Evolutionary conservation across 2,329 filamentous ascomycete genomes (phyloP), one percentile per base, ranked within the genome.

Genomic region (Trichoderma asperellum): DNA sequence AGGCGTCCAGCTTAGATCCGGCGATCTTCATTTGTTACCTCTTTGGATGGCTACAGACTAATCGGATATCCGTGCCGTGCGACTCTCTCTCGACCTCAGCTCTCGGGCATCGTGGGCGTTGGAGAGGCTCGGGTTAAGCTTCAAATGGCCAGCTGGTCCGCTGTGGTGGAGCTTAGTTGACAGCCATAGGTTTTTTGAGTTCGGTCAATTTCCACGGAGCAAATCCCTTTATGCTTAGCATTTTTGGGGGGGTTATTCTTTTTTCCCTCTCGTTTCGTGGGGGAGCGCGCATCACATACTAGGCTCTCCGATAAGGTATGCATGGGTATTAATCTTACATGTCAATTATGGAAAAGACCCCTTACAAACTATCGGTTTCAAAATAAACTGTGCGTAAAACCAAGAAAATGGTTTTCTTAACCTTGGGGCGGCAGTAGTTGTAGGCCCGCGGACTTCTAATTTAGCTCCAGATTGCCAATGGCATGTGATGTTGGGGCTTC

Each of bases 381-480:
- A 21, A 24, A 21, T 10, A 24, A 49, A 5, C 7, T 24, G 18
- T 21, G 47, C 21, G n/a, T 24, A 21, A 49, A 21, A 5, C 14
- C 52, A 24, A 8, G 21, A 57, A 34, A 57, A 7, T 4, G 32
- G 24, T 40, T 16, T 60, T 32, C 4, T 43, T 6, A 40, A 29
- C 2, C 24, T 60, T 32, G 37, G 21, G 8, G 58, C 58, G 58
- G 37, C 27, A n/a, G 18, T 47, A 43, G 58, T 60, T 60, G 37
- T 60, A 29, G 24, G 5, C n/a, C 58, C 58, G 58, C 35, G 58
- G 58, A 18, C 18, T n/a, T 52, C 43, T 62, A 29, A 62, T 52
- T 49, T 52, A 35, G 59, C 43, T 27, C 59, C 47, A 24, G 29
- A 8, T 2, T 27, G 52, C 24, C 18, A n/a, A 43, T 18, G 6